Conservation (phyloP, 805 yeast genomes). For the Ogataea saltuana region DNA sequence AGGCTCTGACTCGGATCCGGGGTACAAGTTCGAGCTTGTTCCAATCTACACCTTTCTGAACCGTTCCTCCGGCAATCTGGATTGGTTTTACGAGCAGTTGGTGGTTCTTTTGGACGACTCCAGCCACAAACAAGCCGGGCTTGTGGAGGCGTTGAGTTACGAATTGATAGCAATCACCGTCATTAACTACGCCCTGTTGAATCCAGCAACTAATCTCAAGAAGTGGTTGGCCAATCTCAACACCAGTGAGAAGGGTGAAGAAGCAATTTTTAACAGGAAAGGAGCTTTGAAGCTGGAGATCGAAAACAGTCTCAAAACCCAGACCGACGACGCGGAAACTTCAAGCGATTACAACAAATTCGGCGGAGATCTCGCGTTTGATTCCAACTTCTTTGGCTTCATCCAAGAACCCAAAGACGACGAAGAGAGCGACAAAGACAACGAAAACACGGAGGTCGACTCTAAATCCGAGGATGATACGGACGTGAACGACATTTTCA, state of each 20-base stretch:
- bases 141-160: slow-evolving; percentile 21
- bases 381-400: slow-evolving; percentile 33
- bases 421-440: slow-evolving; percentile 6
- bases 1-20: slow-evolving; percentile 9
- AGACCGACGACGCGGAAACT: slow-evolving; percentile 8
- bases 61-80: slow-evolving; percentile 18
- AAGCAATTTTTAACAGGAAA: slow-evolving; percentile 24
- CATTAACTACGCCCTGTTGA: slow-evolving; percentile 28
- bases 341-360: slow-evolving; percentile 11
- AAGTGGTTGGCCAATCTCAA: slow-evolving; percentile 28
- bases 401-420: slow-evolving; percentile 31
- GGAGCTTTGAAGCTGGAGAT: slow-evolving; percentile 12
- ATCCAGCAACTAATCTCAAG: slow-evolving; percentile 18
- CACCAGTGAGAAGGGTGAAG: slow-evolving; percentile 13
- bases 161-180: slow-evolving; percentile 28
- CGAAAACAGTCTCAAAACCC: slow-evolving; percentile 5
- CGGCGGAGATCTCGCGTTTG: slow-evolving; percentile 25
- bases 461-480: slow-evolving; percentile 8
- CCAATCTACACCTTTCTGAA: slow-evolving; percentile 20
- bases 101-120: slow-evolving; percentile 14
- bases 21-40: slow-evolving; percentile 25
- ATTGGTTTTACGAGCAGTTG: slow-evolving; percentile 28
- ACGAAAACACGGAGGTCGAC: slow-evolving; percentile 9
- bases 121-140: slow-evolving; percentile 14
- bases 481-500: slow-evolving; percentile 18